Evolutionary conservation across 305 asterid genomes (phyloP).

Genomic region (Fraxinus angustifolia): DNA sequence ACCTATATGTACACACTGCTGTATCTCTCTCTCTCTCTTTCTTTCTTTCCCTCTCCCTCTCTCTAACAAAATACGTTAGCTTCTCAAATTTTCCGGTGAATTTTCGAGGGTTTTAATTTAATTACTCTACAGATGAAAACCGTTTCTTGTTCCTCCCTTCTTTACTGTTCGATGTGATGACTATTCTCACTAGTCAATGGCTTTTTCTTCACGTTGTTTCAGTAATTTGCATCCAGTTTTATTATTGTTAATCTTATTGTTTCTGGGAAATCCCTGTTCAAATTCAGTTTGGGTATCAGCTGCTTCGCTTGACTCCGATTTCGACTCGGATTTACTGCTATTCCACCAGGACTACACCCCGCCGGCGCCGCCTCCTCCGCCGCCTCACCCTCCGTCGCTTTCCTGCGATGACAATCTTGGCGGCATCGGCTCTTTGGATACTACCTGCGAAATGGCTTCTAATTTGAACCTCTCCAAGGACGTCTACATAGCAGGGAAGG

Average conservation of each 20-base stretch:
- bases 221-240: conserved; percentile 22
- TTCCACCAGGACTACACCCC: conserved; percentile 96
- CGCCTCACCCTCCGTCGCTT: conserved; percentile 93
- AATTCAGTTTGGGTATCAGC: conserved; percentile 8
- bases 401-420: conserved; percentile 85
- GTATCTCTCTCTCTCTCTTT: not conserved
- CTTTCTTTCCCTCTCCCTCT: not conserved
- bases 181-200: conserved; percentile 42
- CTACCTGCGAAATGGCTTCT: conserved; percentile 74
- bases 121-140: conserved; percentile 38
- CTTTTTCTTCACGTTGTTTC: conserved; percentile 24
- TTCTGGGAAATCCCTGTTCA: conserved; percentile 42
- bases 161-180: conserved; percentile 42
- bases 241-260: conserved; percentile 20
- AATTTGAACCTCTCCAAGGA: conserved; percentile 59
- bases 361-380: conserved; percentile 99
- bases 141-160: conserved; percentile 22
- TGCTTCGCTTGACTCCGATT: conserved; percentile 31
- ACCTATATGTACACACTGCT: conserved; percentile 3
- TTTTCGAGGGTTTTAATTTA: conserved; percentile 26
- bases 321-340: conserved; percentile 46
- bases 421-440: conserved; percentile 86
- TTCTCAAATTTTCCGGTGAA: conserved; percentile 25
- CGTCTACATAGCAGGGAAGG: conserved; percentile 86
- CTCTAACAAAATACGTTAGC: conserved; percentile 13